Evolutionary conservation across 257 asterid genomes (phyloP).

Genomic region (Solanum chiquidenum): DNA sequence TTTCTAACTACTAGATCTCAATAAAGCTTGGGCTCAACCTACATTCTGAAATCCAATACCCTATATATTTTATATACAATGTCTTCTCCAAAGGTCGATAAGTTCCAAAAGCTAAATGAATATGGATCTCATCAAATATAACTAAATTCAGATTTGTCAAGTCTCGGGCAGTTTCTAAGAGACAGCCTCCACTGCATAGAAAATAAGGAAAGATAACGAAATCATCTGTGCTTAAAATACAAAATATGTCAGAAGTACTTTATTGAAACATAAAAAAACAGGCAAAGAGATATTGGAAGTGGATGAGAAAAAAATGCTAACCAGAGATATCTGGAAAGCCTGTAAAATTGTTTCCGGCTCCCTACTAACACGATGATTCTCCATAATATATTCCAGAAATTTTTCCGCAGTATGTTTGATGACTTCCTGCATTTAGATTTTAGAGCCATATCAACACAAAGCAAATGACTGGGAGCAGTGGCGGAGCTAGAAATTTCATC

Average conservation of each 20-base stretch:
- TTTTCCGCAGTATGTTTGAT: slow-evolving; percentile 2
- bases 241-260: background rate
- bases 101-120: background rate
- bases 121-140: background rate
- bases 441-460: background rate
- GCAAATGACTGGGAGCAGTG: background rate
- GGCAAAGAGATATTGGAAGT: background rate
- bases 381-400: slow-evolving; percentile 12
- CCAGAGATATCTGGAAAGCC: slow-evolving; percentile 23
- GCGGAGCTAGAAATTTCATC: too few relatives aligned
- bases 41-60: background rate
- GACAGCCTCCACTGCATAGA: background rate
- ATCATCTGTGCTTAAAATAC: background rate
- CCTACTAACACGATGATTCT: slow-evolving; percentile 12
- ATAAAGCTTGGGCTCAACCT: background rate
- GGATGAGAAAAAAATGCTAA: slow-evolving; percentile 2
- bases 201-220: background rate
- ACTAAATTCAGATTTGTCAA: background rate
- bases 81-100: background rate
- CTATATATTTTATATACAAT: background rate
- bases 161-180: background rate
- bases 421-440: slow-evolving; percentile 10
- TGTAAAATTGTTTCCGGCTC: slow-evolving; percentile 16
- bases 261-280: background rate
- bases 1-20: background rate